A percentile compares a stretch with the other conserved stretches of the same genome.
Evolutionary conservation across 495 filamentous ascomycete species (phyloP).

Genomic region (Aspergillus homomorphus): DNA sequence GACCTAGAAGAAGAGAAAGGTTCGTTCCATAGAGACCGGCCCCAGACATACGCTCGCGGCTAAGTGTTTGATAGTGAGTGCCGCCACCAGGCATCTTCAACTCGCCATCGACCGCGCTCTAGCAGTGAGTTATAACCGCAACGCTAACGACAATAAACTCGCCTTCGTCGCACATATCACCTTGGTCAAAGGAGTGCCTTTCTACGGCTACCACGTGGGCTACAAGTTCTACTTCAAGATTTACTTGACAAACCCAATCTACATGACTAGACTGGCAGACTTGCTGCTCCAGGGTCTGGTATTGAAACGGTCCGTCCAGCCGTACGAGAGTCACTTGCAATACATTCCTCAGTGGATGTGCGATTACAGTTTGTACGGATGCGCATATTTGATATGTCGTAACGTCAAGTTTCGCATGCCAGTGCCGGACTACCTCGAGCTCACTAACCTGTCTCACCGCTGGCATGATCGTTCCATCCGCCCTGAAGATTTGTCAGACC

Average conservation of each 20-base stretch:
- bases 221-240: slow-evolving; percentile 91
- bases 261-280: slow-evolving; percentile 79
- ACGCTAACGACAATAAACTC: slow-evolving; percentile 61
- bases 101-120: slow-evolving; percentile 82
- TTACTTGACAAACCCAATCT: slow-evolving; percentile 80
- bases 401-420: slow-evolving; percentile 71
- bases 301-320: slow-evolving; percentile 78
- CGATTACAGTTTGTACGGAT: slow-evolving; percentile 95
- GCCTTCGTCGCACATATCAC: slow-evolving; percentile 85
- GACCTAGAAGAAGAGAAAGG: slow-evolving; percentile 62
- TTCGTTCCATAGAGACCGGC: slow-evolving; percentile 31
- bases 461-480: slow-evolving; percentile 79
- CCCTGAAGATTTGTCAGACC: slow-evolving; percentile 51
- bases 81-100: slow-evolving; percentile 70
- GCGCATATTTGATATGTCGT: slow-evolving; percentile 72
- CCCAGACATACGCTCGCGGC: slow-evolving; percentile 1
- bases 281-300: slow-evolving; percentile 82
- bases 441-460: slow-evolving; percentile 54
- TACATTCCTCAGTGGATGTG: slow-evolving; percentile 96
- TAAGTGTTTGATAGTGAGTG: slow-evolving; percentile 50
- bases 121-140: slow-evolving; percentile 74
- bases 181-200: slow-evolving; percentile 88
- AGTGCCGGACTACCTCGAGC: slow-evolving; percentile 64
- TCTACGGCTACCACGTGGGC: slow-evolving; percentile 92
- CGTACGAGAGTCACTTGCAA: slow-evolving; percentile 89